A percentile compares a stretch with the other conserved stretches of the same genome.
Conservation (phyloP, 176 grass and related monocot genomes). For the Rhynchospora tenuis region DNA sequence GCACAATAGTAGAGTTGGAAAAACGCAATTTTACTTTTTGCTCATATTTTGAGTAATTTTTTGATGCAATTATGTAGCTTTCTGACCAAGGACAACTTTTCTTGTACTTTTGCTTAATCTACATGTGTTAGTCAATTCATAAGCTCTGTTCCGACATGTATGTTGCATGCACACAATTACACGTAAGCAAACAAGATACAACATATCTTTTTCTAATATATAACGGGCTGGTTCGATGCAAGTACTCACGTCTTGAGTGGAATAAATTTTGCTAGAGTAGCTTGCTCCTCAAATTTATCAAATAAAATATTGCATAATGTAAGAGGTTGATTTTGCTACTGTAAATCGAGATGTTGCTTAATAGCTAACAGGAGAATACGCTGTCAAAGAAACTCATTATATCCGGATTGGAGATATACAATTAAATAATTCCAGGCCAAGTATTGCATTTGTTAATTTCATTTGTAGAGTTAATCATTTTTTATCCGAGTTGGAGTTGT, state of each 20-base stretch:
- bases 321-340: background rate
- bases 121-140: background rate
- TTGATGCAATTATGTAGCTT: background rate
- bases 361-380: too few species aligned
- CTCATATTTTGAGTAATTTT: background rate
- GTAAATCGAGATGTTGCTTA: background rate
- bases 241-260: background rate
- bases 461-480: too few species aligned
- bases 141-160: background rate
- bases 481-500: too few species aligned
- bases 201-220: background rate
- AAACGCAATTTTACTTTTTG: background rate
- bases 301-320: background rate
- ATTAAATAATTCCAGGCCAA: too few species aligned
- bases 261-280: background rate
- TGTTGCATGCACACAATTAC: background rate
- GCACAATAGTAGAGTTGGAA: background rate
- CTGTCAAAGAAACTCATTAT: too few species aligned
- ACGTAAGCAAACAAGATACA: background rate
- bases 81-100: background rate
- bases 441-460: too few species aligned
- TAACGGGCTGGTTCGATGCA: background rate
- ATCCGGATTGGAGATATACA: too few species aligned
- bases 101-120: background rate
- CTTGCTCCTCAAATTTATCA: background rate